phyloP scores from a whole-genome alignment of 371 early-diverging fungal genomes.

The Mortierella sp. region DNA sequence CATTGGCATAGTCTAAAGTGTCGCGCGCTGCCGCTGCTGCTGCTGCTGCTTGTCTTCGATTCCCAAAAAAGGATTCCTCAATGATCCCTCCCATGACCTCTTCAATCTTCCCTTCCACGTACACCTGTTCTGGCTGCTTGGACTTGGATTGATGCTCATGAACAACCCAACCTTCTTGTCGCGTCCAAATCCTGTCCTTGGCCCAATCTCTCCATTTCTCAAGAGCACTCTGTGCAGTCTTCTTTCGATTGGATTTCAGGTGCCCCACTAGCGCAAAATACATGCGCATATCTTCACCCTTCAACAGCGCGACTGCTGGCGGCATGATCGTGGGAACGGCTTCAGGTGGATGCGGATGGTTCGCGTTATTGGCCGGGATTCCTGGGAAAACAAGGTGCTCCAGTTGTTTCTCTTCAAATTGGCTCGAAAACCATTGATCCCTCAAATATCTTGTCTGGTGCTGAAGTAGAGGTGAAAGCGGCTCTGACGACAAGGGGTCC shows the following conservation, averaged over 20 bases:
- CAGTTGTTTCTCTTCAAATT: slow-evolving; percentile 17
- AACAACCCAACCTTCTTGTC: slow-evolving; percentile 33
- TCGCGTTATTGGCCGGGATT: neutral
- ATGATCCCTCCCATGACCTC: neutral
- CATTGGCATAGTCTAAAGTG: too few species aligned
- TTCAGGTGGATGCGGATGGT: neutral
- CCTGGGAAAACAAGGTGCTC: slow-evolving; percentile 26
- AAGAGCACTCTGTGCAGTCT: slow-evolving; percentile 14
- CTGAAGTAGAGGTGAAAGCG: neutral
- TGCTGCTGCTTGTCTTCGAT: too few species aligned
- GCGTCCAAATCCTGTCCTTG: slow-evolving; percentile 9
- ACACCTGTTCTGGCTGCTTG: neutral
- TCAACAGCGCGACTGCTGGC: slow-evolving; percentile 27
- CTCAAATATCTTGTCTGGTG: neutral
- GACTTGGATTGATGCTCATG: too few species aligned
- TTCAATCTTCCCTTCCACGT: neutral
- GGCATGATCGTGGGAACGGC: slow-evolving; percentile 13
- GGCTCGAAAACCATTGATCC: slow-evolving; percentile 23
- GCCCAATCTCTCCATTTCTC: slow-evolving; percentile 28
- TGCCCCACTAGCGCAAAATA: slow-evolving; percentile 29
- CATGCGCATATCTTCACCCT: slow-evolving; percentile 33
- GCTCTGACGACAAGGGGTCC: neutral
- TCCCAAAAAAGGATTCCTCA: neutral
- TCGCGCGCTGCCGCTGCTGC: too few species aligned
- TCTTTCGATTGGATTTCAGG: slow-evolving; percentile 9